These are phyloP conservation scores for Quercus lobata DNA, from an alignment of 331 rosid species.

Conservation along the genomic window DNA sequence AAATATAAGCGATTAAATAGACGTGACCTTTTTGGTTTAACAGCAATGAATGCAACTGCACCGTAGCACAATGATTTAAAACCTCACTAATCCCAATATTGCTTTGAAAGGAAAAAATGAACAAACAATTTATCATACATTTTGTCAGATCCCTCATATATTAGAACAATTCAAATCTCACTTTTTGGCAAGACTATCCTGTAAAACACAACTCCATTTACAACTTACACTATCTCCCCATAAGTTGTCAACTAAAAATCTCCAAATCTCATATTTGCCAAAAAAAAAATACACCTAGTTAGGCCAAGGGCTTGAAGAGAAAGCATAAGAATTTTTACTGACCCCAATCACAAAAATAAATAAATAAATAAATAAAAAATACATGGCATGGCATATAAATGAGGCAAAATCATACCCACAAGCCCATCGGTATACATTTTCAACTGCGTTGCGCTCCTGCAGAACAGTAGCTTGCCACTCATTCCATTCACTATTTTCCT, in stretches of 20 bases:
- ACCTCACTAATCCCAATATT: background rate
- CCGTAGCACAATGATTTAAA: background rate
- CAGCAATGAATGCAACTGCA: background rate
- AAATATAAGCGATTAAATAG: background rate
- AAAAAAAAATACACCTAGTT: too few species aligned
- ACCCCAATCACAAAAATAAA: background rate
- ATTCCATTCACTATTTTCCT: conserved; percentile 86
- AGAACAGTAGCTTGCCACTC: conserved; percentile 84
- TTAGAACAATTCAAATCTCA: background rate
- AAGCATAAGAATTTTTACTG: background rate
- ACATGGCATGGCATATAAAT: conserved; percentile 13
- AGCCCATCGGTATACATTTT: conserved; percentile 90
- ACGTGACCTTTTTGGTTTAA: background rate
- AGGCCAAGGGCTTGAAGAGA: background rate
- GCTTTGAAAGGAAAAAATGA: background rate
- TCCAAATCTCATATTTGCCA: background rate
- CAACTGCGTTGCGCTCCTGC: conserved; percentile 89
- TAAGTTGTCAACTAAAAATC: background rate
- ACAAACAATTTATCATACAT: background rate
- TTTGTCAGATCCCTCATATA: background rate
- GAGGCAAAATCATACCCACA: conserved; percentile 71
- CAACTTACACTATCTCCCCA: background rate
- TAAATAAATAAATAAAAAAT: background rate
- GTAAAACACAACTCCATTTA: background rate
- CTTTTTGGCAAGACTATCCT: background rate